Percentiles rank a stretch among this genome's conserved stretches.
Conservation (phyloP, 805 yeast genomes). For the Lachancea waltii region DNA sequence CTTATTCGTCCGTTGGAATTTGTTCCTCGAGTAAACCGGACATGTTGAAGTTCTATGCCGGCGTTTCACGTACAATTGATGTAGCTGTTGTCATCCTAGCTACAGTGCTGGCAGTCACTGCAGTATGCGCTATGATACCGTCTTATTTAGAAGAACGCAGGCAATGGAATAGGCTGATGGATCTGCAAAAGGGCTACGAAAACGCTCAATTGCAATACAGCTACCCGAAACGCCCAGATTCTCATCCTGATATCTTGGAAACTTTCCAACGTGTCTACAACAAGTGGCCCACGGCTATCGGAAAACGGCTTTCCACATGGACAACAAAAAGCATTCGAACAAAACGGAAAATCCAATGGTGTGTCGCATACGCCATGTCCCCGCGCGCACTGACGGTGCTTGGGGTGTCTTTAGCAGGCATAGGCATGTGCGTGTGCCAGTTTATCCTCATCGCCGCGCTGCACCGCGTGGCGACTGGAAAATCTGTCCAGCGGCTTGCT, state of each 20-base stretch:
- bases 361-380: slow-evolving; percentile 42
- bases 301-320: slow-evolving; percentile 11
- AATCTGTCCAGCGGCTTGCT: slow-evolving; percentile 1
- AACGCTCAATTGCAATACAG: background rate
- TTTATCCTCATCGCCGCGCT: slow-evolving; percentile 36
- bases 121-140: slow-evolving; percentile 39
- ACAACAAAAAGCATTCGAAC: slow-evolving; percentile 6
- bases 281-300: slow-evolving; percentile 20
- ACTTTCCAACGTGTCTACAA: slow-evolving; percentile 20
- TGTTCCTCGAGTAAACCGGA: slow-evolving; percentile 37
- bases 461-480: slow-evolving; percentile 6
- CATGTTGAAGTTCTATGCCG: slow-evolving; percentile 36
- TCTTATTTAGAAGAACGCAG: slow-evolving; percentile 40
- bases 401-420: slow-evolving; percentile 50
- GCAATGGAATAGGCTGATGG: slow-evolving; percentile 41
- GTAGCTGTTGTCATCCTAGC: slow-evolving; percentile 36
- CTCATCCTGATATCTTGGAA: slow-evolving; percentile 17
- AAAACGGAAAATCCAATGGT: slow-evolving; percentile 32
- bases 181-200: background rate
- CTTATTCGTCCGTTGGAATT: slow-evolving; percentile 24
- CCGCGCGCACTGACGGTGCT: slow-evolving; percentile 45
- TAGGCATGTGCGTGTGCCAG: slow-evolving; percentile 50
- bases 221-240: background rate
- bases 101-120: slow-evolving; percentile 34
- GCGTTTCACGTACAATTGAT: slow-evolving; percentile 31